Conservation (phyloP, 192 early-diverging fungal genomes). For the Rhizophagus sp. region DNA sequence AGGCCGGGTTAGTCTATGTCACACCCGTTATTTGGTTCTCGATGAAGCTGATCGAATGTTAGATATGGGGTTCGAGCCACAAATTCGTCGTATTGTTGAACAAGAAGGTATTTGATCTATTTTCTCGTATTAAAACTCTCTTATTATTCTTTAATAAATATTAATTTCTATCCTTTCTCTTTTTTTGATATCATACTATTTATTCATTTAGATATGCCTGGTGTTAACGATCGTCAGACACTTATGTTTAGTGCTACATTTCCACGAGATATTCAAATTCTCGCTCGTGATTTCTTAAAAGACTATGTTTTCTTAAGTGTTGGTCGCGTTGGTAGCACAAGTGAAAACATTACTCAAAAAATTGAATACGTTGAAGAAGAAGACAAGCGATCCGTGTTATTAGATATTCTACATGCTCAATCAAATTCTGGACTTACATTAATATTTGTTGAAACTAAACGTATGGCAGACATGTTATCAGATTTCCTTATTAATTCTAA, state of each 20-base stretch:
- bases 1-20: slow-evolving; percentile 72
- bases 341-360: slow-evolving; percentile 94
- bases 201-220: slow-evolving; percentile 52
- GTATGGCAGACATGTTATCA: slow-evolving; percentile 86
- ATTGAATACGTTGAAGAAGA: slow-evolving; percentile 93
- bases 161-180: not conserved
- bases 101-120: slow-evolving; percentile 44
- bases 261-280: slow-evolving; percentile 83
- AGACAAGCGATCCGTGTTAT: slow-evolving; percentile 87
- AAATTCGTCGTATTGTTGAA: slow-evolving; percentile 87
- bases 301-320: slow-evolving; percentile 88
- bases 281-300: slow-evolving; percentile 83
- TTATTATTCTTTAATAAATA: not conserved
- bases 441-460: slow-evolving; percentile 98
- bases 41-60: slow-evolving; percentile 99
- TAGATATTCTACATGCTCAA: slow-evolving; percentile 75
- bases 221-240: slow-evolving; percentile 76
- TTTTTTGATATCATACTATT: not conserved
- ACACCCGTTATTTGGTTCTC: slow-evolving; percentile 84
- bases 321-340: slow-evolving; percentile 91
- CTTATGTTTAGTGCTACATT: slow-evolving; percentile 97
- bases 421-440: slow-evolving; percentile 73
- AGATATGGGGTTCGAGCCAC: slow-evolving; percentile 92
- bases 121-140: not conserved
- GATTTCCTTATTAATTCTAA: slow-evolving; percentile 72